Evolutionary conservation across 768 basidiomycete species (phyloP).

Genomic region (Lentinus brumalis): DNA sequence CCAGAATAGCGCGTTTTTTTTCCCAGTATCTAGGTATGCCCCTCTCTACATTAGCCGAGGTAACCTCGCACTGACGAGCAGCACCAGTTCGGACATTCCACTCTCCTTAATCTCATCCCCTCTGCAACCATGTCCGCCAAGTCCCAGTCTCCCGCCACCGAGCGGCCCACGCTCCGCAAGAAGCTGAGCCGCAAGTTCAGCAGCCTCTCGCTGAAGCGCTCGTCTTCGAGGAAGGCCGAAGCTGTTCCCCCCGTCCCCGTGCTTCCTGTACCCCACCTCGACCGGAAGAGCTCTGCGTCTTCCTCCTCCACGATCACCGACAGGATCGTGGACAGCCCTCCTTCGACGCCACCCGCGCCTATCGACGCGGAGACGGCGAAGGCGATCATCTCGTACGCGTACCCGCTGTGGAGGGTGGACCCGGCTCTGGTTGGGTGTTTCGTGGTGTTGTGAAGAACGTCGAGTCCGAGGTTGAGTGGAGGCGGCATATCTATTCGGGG

Average conservation of each 20-base stretch:
- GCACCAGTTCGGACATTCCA: too few relatives aligned
- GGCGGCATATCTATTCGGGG: background rate
- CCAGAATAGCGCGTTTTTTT: too few relatives aligned
- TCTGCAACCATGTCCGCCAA: too few relatives aligned
- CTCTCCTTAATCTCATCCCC: too few relatives aligned
- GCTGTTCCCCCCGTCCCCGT: background rate
- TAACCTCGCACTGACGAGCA: too few relatives aligned
- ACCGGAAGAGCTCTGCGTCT: background rate
- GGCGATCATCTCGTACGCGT: constrained; percentile 1
- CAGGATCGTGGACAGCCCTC: background rate
- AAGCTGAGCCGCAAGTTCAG: constrained; percentile 6
- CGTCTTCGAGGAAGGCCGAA: background rate
- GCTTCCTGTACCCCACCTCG: background rate
- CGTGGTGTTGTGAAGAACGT: background rate
- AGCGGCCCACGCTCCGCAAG: constrained; percentile 1
- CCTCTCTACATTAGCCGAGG: too few relatives aligned
- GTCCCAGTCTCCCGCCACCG: too few relatives aligned
- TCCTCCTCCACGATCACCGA: background rate
- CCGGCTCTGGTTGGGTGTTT: constrained; percentile 8
- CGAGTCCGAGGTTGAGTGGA: background rate
- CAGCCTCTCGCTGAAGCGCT: background rate
- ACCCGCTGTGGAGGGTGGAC: constrained; percentile 6
- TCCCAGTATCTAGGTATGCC: too few relatives aligned
- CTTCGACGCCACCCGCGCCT: background rate
- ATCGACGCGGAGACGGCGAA: background rate